A percentile compares a stretch with the other conserved stretches of the same genome.
Conservation (phyloP, 1,139 yeast genomes). For the Spathaspora sp. region DNA sequence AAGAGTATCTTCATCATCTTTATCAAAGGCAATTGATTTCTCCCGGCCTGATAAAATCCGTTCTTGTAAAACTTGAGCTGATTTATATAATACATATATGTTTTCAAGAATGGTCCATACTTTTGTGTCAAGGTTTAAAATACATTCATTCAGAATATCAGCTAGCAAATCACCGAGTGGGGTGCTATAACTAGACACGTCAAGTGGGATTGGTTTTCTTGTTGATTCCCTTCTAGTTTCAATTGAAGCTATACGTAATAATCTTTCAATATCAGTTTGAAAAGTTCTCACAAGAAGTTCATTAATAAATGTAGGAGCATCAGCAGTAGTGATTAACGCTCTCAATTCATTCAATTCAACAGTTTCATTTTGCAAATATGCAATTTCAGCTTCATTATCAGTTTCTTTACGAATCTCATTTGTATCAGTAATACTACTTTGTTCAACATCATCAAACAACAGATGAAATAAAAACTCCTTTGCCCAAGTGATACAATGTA, state of each 20-base stretch:
- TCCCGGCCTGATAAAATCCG: slow-evolving; percentile 45
- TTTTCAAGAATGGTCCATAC: slow-evolving; percentile 67
- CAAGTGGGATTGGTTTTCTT: slow-evolving; percentile 63
- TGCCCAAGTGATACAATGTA: slow-evolving; percentile 98
- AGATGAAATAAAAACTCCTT: slow-evolving; percentile 85
- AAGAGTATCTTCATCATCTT: slow-evolving; percentile 90
- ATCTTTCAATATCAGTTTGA: slow-evolving; percentile 69
- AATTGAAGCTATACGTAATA: slow-evolving; percentile 67
- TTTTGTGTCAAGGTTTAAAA: slow-evolving; percentile 54
- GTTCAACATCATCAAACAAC: slow-evolving; percentile 62
- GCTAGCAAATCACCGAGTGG: slow-evolving; percentile 17
- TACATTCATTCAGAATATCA: slow-evolving; percentile 15
- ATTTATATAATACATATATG: slow-evolving; percentile 54
- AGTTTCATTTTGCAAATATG: slow-evolving; percentile 66
- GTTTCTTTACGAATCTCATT: slow-evolving; percentile 31
- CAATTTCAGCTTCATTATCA: slow-evolving; percentile 65
- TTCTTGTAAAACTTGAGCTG: slow-evolving; percentile 50
- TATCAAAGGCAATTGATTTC: slow-evolving; percentile 71
- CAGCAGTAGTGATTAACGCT: slow-evolving; percentile 34
- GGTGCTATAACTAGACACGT: slow-evolving; percentile 20
- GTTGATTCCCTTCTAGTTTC: slow-evolving; percentile 63
- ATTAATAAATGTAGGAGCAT: slow-evolving; percentile 31
- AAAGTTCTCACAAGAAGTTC: slow-evolving; percentile 58
- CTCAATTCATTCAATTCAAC: slow-evolving; percentile 73
- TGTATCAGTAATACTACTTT: slow-evolving; percentile 26